Conservation (phyloP, 805 yeast genomes). For the Candida arabinofermentans region DNA sequence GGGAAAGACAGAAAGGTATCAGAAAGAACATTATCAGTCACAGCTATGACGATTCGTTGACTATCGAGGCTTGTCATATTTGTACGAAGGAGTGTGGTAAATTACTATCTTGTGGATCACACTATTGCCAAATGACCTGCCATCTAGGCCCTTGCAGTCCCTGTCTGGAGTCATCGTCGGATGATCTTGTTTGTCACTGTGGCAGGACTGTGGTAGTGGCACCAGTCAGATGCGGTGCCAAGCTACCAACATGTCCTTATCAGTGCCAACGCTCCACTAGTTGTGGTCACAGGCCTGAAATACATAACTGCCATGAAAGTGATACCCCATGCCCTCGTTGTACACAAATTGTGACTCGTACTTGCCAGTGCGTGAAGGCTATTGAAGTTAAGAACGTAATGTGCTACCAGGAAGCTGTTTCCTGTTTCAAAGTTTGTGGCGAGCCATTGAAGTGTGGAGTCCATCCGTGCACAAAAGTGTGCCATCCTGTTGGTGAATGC, state of each 20-base stretch:
- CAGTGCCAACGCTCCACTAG: constrained; percentile 53
- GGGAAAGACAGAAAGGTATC: constrained; percentile 45
- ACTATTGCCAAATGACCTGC: constrained; percentile 65
- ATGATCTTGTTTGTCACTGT: constrained; percentile 76
- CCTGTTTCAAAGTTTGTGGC: constrained; percentile 68
- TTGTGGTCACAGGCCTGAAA: constrained; percentile 72
- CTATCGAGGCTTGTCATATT: constrained; percentile 68
- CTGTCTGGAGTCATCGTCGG: constrained; percentile 75
- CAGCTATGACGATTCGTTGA: constrained; percentile 46
- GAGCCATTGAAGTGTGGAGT: constrained; percentile 42
- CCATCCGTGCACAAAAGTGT: constrained; percentile 47
- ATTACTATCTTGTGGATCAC: constrained; percentile 59
- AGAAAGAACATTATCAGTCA: constrained; percentile 39
- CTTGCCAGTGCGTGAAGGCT: constrained; percentile 29
- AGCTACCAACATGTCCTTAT: constrained; percentile 56
- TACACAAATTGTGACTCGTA: constrained; percentile 38
- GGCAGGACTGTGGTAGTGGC: constrained; percentile 75
- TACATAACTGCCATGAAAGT: constrained; percentile 75
- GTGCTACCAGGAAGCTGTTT: constrained; percentile 64
- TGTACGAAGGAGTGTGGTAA: constrained; percentile 67
- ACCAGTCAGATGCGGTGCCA: constrained; percentile 82
- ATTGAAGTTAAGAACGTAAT: constrained; percentile 51
- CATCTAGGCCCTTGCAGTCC: constrained; percentile 80
- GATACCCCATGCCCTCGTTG: constrained; percentile 70
- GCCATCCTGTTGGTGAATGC: constrained; percentile 62